Evolutionary conservation across 1,284 basidiomycete genomes (phyloP).

Genomic region (Mycena sp.): DNA sequence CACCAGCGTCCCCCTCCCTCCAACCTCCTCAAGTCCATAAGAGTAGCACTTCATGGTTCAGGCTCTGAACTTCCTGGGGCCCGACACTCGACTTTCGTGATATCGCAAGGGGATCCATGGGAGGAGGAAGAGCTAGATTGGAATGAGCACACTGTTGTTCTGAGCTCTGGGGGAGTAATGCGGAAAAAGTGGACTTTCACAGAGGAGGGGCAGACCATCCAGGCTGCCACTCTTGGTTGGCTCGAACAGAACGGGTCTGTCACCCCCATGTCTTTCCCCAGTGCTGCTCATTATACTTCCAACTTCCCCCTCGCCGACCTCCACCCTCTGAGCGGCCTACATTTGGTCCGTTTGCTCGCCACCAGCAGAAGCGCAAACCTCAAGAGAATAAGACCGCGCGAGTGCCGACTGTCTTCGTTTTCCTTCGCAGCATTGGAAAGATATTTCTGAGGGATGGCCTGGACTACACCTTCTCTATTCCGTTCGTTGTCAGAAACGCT

Average conservation of each 20-base stretch:
- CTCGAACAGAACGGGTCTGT: slow-evolving; percentile 61
- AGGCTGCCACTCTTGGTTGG: slow-evolving; percentile 80
- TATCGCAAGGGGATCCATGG: slow-evolving; percentile 41
- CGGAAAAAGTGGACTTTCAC: slow-evolving; percentile 80
- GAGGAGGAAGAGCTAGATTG: slow-evolving; percentile 72
- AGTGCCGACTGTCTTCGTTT: slow-evolving; percentile 77
- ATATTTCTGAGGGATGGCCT: slow-evolving; percentile 80
- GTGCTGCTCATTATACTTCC: slow-evolving; percentile 50
- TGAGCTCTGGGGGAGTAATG: slow-evolving; percentile 77
- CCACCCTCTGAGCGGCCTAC: slow-evolving; percentile 51
- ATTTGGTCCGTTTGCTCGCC: slow-evolving; percentile 69
- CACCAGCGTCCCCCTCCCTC: slow-evolving; percentile 41
- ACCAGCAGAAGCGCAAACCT: slow-evolving; percentile 45
- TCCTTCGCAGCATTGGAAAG: slow-evolving; percentile 78
- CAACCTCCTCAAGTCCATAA: slow-evolving; percentile 60
- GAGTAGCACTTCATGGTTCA: slow-evolving; percentile 59
- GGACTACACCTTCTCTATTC: slow-evolving; percentile 83
- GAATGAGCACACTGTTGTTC: slow-evolving; percentile 73
- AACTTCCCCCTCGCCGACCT: slow-evolving; percentile 35
- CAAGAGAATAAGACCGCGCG: slow-evolving; percentile 41
- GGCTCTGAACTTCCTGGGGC: slow-evolving; percentile 51
- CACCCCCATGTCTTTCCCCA: slow-evolving; percentile 44
- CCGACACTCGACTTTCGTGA: slow-evolving; percentile 48
- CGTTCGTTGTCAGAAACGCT: slow-evolving; percentile 80
- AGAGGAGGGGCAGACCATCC: slow-evolving; percentile 75